phyloP scores from a whole-genome alignment of 768 basidiomycete genomes.

The Rickenella mellea region DNA sequence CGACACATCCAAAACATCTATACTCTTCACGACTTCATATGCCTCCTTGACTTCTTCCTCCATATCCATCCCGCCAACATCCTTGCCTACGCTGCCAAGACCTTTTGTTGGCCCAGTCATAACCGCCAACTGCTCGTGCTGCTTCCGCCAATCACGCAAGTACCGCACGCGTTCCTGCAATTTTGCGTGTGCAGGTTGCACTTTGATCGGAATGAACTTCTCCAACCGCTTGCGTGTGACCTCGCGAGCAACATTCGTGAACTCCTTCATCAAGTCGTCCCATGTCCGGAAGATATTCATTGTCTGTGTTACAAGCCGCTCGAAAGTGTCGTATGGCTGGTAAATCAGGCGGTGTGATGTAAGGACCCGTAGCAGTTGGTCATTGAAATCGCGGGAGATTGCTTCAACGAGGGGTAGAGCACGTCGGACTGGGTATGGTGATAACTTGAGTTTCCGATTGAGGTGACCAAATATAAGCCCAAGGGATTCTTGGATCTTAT shows the following conservation, averaged over 20 bases:
- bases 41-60: constrained; percentile 94
- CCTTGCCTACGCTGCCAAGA: constrained; percentile 59
- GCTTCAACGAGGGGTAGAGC: constrained; percentile 96
- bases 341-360: constrained; percentile 88
- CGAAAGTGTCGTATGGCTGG: constrained; percentile 91
- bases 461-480: constrained; percentile 85
- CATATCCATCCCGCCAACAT: constrained; percentile 92
- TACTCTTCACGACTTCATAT: constrained; percentile 94
- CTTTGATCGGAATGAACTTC: constrained; percentile 95
- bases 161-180: constrained; percentile 83
- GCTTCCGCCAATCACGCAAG: constrained; percentile 86
- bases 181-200: constrained; percentile 83
- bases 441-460: constrained; percentile 90
- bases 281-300: constrained; percentile 76
- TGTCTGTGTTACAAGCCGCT: constrained; percentile 68
- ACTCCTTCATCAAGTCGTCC: constrained; percentile 88
- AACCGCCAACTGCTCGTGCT: constrained; percentile 93
- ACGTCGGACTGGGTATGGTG: constrained; percentile 93
- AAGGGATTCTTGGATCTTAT: constrained; percentile 88
- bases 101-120: constrained; percentile 96
- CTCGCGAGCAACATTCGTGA: constrained; percentile 87
- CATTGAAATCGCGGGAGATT: constrained; percentile 95
- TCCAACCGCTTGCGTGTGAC: constrained; percentile 84
- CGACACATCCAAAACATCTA: constrained; percentile 92
- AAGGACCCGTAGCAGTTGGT: constrained; percentile 84